Percentiles rank a stretch among this genome's conserved stretches.
These are phyloP conservation scores for Rossbeevera mucosa DNA, from an alignment of 768 basidiomycete species.

Conservation along the genomic window DNA sequence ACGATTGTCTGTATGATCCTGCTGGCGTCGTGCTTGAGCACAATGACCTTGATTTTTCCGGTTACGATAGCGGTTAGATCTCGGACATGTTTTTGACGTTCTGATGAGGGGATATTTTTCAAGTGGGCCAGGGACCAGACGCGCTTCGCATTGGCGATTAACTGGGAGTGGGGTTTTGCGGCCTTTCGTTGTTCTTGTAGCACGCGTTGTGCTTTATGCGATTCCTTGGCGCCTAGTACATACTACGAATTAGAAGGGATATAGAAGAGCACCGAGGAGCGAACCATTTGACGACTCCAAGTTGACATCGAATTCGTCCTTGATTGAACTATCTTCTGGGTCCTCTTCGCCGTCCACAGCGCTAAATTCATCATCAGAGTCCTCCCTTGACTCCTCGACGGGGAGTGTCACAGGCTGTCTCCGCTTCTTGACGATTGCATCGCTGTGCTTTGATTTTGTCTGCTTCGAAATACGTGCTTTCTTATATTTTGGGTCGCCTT, in stretches of 20 bases:
- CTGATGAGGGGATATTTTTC: constrained; percentile 61
- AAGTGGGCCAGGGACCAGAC: constrained; percentile 74
- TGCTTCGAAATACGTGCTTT: constrained; percentile 45
- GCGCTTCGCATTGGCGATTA: constrained; percentile 68
- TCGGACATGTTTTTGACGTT: constrained; percentile 70
- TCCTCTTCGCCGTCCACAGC: constrained; percentile 31
- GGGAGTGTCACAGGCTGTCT: constrained; percentile 53
- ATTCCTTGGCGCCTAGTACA: constrained; percentile 54
- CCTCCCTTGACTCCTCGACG: constrained; percentile 32
- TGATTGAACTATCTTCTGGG: constrained; percentile 18
- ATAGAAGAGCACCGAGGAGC: constrained; percentile 12
- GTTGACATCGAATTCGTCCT: constrained; percentile 33
- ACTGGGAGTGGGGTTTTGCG: constrained; percentile 68
- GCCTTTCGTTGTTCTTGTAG: constrained; percentile 68
- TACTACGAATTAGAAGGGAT: constrained; percentile 6
- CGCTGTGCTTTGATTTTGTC: constrained; percentile 10
- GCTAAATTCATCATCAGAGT: constrained; percentile 34
- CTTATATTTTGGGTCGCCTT: constrained; percentile 48
- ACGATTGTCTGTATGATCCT: constrained; percentile 79
- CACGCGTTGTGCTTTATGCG: constrained; percentile 65
- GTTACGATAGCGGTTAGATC: constrained; percentile 73
- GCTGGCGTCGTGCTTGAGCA: constrained; percentile 90
- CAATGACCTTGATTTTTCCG: constrained; percentile 80
- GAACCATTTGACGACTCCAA: constrained; percentile 43
- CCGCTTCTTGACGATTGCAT: constrained; percentile 49